Percentiles rank a stretch among this genome's conserved stretches.
Evolutionary conservation across 2,329 filamentous ascomycete species (phyloP).

Genomic region (Ilyonectria mors-panacis): DNA sequence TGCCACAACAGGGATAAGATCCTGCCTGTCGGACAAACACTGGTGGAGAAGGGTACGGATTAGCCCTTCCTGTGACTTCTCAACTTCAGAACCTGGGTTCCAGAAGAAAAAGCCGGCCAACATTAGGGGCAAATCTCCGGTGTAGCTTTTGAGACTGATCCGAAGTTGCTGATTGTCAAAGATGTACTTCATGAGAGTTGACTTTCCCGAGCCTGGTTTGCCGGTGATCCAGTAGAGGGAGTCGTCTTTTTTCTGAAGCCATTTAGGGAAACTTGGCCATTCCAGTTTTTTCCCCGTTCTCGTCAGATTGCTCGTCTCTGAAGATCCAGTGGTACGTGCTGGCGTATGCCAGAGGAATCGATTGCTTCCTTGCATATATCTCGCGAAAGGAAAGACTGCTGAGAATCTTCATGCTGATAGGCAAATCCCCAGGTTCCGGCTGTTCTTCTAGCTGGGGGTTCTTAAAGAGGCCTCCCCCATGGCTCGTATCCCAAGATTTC

Average conservation of each 20-base stretch:
- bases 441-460: background rate
- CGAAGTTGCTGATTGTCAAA: background rate
- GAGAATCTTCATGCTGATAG: background rate
- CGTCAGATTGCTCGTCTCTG: background rate
- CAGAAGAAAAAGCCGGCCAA: slow-evolving; percentile 10
- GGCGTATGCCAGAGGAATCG: background rate
- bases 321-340: background rate
- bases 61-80: slow-evolving; percentile 6
- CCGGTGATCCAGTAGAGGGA: slow-evolving; percentile 11
- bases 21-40: background rate
- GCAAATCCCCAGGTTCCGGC: background rate
- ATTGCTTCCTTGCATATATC: background rate
- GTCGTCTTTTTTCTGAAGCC: background rate
- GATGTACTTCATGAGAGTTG: slow-evolving; percentile 11
- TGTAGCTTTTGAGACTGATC: background rate
- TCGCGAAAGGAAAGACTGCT: background rate
- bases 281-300: background rate
- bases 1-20: background rate
- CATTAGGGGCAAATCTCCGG: background rate
- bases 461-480: background rate
- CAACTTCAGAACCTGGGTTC: slow-evolving; percentile 1
- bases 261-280: slow-evolving; percentile 1
- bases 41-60: background rate
- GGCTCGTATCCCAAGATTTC: background rate
- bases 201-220: slow-evolving; percentile 7